Evolutionary conservation across 495 filamentous ascomycete genomes (phyloP).

Genomic region (Aspergillus ostianus): DNA sequence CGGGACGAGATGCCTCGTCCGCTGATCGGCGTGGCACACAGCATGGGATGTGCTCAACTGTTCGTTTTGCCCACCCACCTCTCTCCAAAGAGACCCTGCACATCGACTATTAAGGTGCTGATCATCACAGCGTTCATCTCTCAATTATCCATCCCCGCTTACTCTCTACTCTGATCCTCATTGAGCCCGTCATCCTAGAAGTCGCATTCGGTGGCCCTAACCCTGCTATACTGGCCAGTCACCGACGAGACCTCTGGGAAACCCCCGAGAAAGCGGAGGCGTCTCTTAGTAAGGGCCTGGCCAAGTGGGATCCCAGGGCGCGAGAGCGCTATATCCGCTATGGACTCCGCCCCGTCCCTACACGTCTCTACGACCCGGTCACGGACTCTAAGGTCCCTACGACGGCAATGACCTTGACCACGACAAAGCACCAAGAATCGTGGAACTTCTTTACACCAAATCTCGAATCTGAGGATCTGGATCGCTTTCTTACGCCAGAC

Average conservation of each 20-base stretch:
- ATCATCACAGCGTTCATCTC: conserved; percentile 34
- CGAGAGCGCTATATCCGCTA: conserved; percentile 48
- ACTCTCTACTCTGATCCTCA: conserved; percentile 59
- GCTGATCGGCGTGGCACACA: conserved; percentile 74
- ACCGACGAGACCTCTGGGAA: conserved; percentile 59
- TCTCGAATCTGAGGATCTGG: conserved; percentile 20
- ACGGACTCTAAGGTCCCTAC: conserved; percentile 26
- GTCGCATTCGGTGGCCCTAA: conserved; percentile 20
- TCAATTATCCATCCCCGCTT: conserved; percentile 70
- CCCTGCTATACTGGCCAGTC: conserved; percentile 36
- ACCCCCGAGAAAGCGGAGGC: conserved; percentile 18
- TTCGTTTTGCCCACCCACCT: conserved; percentile 9
- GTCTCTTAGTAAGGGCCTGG: conserved; percentile 15
- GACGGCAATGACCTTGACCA: conserved; percentile 52
- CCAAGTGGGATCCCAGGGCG: conserved; percentile 56
- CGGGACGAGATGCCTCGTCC: conserved; percentile 69
- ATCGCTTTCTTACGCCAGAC: conserved; percentile 54
- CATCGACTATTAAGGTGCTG: conserved; percentile 1
- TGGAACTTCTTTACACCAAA: conserved; percentile 32
- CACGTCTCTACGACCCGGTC: conserved; percentile 35
- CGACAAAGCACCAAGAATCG: conserved; percentile 60
- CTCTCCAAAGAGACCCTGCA: background rate
- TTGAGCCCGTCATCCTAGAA: conserved; percentile 64
- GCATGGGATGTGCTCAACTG: conserved; percentile 68
- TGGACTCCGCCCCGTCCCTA: conserved; percentile 50